phyloP scores from a whole-genome alignment of 768 basidiomycete genomes.

The Omphalotus guepiniiformis region DNA sequence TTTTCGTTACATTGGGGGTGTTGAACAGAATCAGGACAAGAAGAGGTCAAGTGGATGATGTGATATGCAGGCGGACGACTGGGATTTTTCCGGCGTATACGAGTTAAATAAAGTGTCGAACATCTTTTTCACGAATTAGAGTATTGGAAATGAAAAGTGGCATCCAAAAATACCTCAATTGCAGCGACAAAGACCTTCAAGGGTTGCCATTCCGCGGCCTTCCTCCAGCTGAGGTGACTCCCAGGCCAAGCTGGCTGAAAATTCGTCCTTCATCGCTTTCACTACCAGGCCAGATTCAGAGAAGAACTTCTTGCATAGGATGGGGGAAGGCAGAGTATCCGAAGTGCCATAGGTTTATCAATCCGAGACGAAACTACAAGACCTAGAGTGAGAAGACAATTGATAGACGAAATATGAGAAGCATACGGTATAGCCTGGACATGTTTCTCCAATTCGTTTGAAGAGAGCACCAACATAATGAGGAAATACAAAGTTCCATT shows the following conservation, averaged over 20 bases:
- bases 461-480: constrained; percentile 51
- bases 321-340: constrained; percentile 49
- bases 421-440: constrained; percentile 32
- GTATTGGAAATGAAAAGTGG: not conserved
- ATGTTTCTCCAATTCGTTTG: constrained; percentile 46
- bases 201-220: constrained; percentile 56
- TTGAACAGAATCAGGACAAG: constrained; percentile 48
- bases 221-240: constrained; percentile 46
- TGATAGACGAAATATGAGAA: not conserved
- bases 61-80: constrained; percentile 30
- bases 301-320: constrained; percentile 59
- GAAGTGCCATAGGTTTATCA: constrained; percentile 62
- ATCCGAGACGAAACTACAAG: constrained; percentile 32
- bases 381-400: not conserved
- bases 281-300: constrained; percentile 33
- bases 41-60: constrained; percentile 59
- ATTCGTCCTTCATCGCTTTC: constrained; percentile 41
- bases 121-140: constrained; percentile 23
- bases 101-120: constrained; percentile 41
- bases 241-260: constrained; percentile 50
- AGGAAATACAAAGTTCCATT: constrained; percentile 44
- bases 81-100: constrained; percentile 20
- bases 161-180: constrained; percentile 47
- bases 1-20: constrained; percentile 53
- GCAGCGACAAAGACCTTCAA: constrained; percentile 71